These are phyloP conservation scores for Xylaria sp. DNA, from an alignment of 2,329 filamentous ascomycete genomes.

Conservation along the genomic window DNA sequence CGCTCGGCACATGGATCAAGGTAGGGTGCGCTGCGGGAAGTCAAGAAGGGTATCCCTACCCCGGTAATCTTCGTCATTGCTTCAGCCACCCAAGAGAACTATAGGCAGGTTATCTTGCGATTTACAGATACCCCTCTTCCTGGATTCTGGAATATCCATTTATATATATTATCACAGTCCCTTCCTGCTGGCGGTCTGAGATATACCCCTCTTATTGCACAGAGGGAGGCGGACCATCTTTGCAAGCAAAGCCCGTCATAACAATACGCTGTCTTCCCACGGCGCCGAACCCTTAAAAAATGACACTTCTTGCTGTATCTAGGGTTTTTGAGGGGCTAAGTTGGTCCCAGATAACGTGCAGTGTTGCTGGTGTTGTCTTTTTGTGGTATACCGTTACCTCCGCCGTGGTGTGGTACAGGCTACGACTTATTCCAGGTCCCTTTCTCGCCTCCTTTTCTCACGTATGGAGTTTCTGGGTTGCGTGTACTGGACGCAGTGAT, in stretches of 20 bases:
- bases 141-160: neutral
- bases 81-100: neutral
- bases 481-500: slow-evolving; percentile 35
- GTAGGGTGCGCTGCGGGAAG: neutral
- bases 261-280: neutral
- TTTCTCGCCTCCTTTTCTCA: slow-evolving; percentile 43
- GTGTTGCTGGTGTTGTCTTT: neutral
- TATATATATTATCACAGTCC: neutral
- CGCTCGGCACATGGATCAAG: neutral
- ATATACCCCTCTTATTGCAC: neutral
- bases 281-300: neutral
- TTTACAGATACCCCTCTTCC: neutral
- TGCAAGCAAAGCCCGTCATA: neutral
- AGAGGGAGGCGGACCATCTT: neutral
- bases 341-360: slow-evolving; percentile 1
- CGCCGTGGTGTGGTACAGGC: slow-evolving; percentile 41
- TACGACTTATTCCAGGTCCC: slow-evolving; percentile 47
- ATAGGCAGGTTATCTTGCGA: neutral
- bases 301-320: neutral
- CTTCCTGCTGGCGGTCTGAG: neutral
- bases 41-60: neutral
- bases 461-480: slow-evolving; percentile 39
- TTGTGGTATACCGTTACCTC: slow-evolving; percentile 36
- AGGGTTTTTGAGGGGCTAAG: neutral
- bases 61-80: neutral